These are phyloP conservation scores for Schizosaccharomyces japonicus DNA, from an alignment of 805 yeast genomes.

Conservation along the genomic window DNA sequence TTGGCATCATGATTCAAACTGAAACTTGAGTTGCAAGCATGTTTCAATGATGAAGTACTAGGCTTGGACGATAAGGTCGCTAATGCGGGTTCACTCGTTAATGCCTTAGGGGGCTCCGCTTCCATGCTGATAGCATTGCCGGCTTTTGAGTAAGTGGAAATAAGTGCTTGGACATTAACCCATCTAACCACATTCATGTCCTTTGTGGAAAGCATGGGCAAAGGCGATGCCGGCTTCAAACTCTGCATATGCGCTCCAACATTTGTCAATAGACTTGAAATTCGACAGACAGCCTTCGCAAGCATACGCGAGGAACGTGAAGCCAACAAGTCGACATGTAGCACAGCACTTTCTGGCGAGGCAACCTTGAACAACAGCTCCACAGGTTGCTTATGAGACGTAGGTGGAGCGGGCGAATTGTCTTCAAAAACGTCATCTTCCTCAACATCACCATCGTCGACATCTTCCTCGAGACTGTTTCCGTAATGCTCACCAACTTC, in stretches of 20 bases:
- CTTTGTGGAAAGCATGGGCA: background rate
- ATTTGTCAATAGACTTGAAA: background rate
- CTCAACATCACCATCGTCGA: background rate
- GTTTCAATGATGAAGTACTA: background rate
- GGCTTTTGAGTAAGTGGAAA: background rate
- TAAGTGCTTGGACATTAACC: background rate
- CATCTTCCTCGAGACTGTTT: background rate
- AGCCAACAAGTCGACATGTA: background rate
- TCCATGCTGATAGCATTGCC: background rate
- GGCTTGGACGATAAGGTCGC: too few relatives aligned
- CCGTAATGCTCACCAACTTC: background rate
- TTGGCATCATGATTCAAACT: background rate
- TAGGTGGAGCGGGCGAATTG: background rate
- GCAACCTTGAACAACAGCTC: background rate
- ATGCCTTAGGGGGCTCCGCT: too few relatives aligned
- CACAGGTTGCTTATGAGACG: background rate
- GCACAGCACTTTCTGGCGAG: background rate
- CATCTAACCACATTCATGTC: background rate
- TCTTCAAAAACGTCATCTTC: background rate
- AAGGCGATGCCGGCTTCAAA: background rate
- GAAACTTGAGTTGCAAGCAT: background rate
- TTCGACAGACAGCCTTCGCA: background rate
- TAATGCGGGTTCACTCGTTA: too few relatives aligned
- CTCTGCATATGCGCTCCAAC: background rate
- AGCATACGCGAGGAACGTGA: background rate